These are phyloP conservation scores for Tilletia caries DNA, from an alignment of 1,284 basidiomycete species.

Conservation along the genomic window DNA sequence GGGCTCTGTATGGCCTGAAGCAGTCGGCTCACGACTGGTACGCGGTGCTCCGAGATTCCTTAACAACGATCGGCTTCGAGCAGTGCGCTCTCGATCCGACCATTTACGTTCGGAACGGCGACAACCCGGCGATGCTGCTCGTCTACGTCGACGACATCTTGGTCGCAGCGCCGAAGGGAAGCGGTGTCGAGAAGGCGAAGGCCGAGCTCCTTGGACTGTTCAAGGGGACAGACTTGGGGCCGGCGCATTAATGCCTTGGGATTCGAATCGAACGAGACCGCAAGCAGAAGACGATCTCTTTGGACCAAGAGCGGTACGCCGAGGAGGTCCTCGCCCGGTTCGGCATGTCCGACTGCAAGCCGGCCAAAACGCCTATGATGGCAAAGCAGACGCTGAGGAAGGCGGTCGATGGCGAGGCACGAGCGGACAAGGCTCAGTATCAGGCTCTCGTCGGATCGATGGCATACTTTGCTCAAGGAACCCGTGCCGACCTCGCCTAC, in stretches of 20 bases:
- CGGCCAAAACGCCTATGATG: not conserved
- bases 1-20: slow-evolving; percentile 1
- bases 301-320: not conserved
- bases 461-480: slow-evolving; percentile 56
- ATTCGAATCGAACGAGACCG: not conserved
- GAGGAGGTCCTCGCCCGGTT: not conserved
- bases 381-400: not conserved
- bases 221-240: not conserved
- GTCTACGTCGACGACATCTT: slow-evolving; percentile 1
- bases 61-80: not conserved
- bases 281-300: not conserved
- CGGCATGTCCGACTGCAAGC: slow-evolving; percentile 3
- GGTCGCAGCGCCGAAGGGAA: not conserved
- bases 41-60: not conserved
- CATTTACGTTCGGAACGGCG: no score
- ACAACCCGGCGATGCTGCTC: not conserved
- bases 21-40: not conserved
- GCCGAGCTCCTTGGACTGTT: not conserved
- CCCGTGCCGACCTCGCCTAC: slow-evolving; percentile 57
- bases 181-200: not conserved
- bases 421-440: not conserved
- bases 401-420: not conserved
- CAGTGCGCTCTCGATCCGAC: not conserved
- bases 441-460: slow-evolving; percentile 53
- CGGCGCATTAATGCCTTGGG: not conserved